Conservation (phyloP, 139 green algal genomes). For the Pleodorina starrii region DNA sequence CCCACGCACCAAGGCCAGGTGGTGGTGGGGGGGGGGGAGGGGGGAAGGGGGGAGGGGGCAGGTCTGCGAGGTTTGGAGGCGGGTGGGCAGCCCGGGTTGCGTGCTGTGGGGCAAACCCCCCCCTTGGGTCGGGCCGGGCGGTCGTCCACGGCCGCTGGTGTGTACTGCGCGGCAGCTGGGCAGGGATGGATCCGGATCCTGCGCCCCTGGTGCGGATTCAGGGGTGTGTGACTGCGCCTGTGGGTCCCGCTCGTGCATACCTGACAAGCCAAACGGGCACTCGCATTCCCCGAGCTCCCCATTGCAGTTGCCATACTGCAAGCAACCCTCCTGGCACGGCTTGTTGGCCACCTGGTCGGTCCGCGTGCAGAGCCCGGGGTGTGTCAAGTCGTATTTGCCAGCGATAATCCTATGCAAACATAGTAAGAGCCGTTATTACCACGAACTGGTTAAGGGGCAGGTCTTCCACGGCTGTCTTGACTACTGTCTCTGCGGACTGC, state of each 20-base stretch:
- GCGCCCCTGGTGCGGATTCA: too few relatives aligned
- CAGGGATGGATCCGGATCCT: too few relatives aligned
- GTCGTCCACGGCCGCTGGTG: too few relatives aligned
- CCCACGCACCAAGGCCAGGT: background rate
- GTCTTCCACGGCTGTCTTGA: background rate
- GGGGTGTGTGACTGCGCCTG: background rate
- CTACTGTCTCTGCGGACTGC: background rate
- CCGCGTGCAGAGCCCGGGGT: too few relatives aligned
- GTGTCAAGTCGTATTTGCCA: too few relatives aligned
- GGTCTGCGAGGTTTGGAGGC: too few relatives aligned
- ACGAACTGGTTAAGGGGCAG: conserved; percentile 7
- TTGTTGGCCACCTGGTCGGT: conserved; percentile 4
- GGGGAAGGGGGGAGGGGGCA: background rate
- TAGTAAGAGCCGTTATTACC: background rate
- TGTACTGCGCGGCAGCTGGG: too few relatives aligned
- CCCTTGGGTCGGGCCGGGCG: too few relatives aligned
- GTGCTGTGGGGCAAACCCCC: too few relatives aligned
- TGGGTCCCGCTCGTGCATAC: background rate
- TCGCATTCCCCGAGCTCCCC: conserved; percentile 35
- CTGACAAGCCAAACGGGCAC: conserved; percentile 19
- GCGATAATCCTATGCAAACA: too few relatives aligned
- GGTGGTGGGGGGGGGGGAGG: background rate
- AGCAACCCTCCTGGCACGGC: background rate
- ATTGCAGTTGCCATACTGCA: conserved; percentile 18
- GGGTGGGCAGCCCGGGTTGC: too few relatives aligned